Evolutionary conservation across 1,139 yeast genomes (phyloP).

Genomic region (Saccharomyces hybrid): DNA sequence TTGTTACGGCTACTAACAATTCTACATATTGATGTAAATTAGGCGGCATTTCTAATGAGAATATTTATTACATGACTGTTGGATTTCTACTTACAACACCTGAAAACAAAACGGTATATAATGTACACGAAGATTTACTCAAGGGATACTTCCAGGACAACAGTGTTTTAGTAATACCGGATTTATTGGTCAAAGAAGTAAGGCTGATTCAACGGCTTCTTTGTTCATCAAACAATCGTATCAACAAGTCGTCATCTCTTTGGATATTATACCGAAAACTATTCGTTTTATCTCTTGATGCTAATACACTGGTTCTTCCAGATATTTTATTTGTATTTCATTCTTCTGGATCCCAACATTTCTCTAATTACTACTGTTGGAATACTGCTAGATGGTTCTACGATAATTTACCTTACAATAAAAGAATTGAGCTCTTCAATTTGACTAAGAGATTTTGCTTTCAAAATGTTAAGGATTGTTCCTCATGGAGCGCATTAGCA

Average conservation of each 20-base stretch:
- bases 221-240: slow-evolving; percentile 33
- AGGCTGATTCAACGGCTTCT: slow-evolving; percentile 28
- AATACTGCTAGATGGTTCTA: slow-evolving; percentile 34
- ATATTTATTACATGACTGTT: slow-evolving; percentile 22
- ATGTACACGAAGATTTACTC: slow-evolving; percentile 26
- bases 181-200: slow-evolving; percentile 18
- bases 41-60: not conserved
- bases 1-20: not conserved
- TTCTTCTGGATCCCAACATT: slow-evolving; percentile 32
- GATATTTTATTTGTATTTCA: not conserved
- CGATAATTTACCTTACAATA: slow-evolving; percentile 12
- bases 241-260: slow-evolving; percentile 40
- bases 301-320: not conserved
- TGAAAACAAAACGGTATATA: slow-evolving; percentile 35
- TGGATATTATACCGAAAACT: slow-evolving; percentile 37
- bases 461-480: slow-evolving; percentile 35
- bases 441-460: slow-evolving; percentile 32
- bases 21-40: not conserved
- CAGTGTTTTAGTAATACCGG: not conserved
- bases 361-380: slow-evolving; percentile 42
- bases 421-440: slow-evolving; percentile 11
- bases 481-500: slow-evolving; percentile 37
- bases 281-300: slow-evolving; percentile 11
- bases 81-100: slow-evolving; percentile 38
- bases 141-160: not conserved